phyloP scores from a whole-genome alignment of 2,329 filamentous ascomycete species.

The Pestalotiopsis sp. region DNA sequence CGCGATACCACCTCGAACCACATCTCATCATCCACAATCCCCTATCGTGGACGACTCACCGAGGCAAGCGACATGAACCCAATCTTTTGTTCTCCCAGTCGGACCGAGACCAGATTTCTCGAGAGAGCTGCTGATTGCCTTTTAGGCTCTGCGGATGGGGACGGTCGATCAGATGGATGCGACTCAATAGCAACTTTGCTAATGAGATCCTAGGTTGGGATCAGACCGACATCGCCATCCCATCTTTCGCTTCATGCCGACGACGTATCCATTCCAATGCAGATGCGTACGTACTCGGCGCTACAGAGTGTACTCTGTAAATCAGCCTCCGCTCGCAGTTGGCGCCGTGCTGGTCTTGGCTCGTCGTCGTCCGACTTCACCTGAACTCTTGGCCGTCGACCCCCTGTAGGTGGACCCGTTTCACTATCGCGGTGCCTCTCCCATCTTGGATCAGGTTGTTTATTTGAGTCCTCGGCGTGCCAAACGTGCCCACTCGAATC shows the following conservation, averaged over 20 bases:
- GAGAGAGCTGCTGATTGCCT: not conserved
- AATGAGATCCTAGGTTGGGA: not conserved
- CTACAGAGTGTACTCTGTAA: not conserved
- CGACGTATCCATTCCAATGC: not conserved
- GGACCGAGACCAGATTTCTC: not conserved
- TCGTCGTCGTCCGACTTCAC: not conserved
- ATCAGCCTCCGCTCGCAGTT: not conserved
- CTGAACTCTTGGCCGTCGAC: not conserved
- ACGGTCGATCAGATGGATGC: not conserved
- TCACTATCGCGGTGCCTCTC: slow-evolving; percentile 1
- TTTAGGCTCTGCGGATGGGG: not conserved
- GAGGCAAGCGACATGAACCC: not conserved
- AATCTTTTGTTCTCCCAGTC: not conserved
- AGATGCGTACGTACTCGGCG: not conserved
- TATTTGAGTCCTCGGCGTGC: slow-evolving; percentile 8
- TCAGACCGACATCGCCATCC: not conserved
- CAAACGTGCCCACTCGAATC: slow-evolving; percentile 1
- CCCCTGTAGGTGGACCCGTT: slow-evolving; percentile 5
- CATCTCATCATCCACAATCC: not conserved
- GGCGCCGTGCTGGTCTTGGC: not conserved
- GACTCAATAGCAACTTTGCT: not conserved
- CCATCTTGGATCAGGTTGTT: slow-evolving; percentile 5
- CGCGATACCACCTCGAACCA: not conserved
- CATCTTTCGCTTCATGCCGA: slow-evolving; percentile 3
- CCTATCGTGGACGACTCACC: not conserved